These are phyloP conservation scores for Ogataea neopini DNA, from an alignment of 805 yeast genomes.

Conservation along the genomic window DNA sequence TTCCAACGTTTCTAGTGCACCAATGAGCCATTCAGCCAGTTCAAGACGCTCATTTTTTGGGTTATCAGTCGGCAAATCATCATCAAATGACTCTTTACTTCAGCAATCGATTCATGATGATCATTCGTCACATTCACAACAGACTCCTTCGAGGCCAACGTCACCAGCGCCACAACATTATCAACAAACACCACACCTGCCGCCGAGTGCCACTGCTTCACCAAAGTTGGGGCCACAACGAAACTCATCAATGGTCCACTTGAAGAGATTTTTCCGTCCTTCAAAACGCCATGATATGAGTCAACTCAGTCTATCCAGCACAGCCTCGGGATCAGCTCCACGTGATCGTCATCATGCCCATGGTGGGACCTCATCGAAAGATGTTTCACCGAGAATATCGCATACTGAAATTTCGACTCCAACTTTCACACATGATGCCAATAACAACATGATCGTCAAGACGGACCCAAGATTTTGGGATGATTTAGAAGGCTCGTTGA, in stretches of 20 bases:
- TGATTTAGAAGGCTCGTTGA: slow-evolving; percentile 53
- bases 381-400: slow-evolving; percentile 25
- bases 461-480: slow-evolving; percentile 41
- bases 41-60: slow-evolving; percentile 36
- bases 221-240: slow-evolving; percentile 16
- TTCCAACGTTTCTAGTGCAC: slow-evolving; percentile 18
- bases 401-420: slow-evolving; percentile 32
- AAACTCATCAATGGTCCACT: slow-evolving; percentile 60
- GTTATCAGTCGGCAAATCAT: slow-evolving; percentile 29
- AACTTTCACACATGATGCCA: slow-evolving; percentile 41
- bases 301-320: slow-evolving; percentile 14
- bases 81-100: slow-evolving; percentile 32
- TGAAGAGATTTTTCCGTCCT: slow-evolving; percentile 73
- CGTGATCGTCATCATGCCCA: slow-evolving; percentile 29
- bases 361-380: slow-evolving; percentile 17
- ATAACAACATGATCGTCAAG: slow-evolving; percentile 42
- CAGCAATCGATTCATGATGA: slow-evolving; percentile 23
- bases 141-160: slow-evolving; percentile 6
- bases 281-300: slow-evolving; percentile 33
- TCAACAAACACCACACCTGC: slow-evolving; percentile 23
- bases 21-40: slow-evolving; percentile 25
- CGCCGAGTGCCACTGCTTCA: slow-evolving; percentile 17
- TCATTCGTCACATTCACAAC: slow-evolving; percentile 16
- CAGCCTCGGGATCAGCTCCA: slow-evolving; percentile 30
- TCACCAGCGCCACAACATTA: slow-evolving; percentile 13